Percentiles rank a stretch among this genome's conserved stretches.
Conservation (phyloP, 2,329 filamentous ascomycete species). For the Fusarium annulatum region DNA sequence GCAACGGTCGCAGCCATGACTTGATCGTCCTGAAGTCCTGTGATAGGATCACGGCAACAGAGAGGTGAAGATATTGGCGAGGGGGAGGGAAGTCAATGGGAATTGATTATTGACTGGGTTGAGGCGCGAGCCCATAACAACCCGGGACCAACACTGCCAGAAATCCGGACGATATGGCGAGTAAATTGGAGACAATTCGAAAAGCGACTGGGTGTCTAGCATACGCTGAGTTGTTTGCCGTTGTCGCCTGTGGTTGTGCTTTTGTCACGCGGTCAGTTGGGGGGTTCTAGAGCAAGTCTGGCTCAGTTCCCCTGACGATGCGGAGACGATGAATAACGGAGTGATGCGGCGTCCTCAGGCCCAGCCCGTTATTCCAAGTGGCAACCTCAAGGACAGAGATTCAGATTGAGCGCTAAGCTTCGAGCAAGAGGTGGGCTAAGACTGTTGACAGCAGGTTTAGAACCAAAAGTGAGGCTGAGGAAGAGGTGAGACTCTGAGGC, state of each 20-base stretch:
- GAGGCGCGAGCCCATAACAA: slow-evolving; percentile 32
- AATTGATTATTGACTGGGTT: slow-evolving; percentile 23
- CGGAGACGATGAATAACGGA: slow-evolving; percentile 20
- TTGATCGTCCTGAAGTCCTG: neutral
- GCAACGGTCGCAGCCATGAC: slow-evolving; percentile 49
- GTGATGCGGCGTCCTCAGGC: neutral
- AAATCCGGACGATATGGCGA: neutral
- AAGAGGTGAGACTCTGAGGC: neutral
- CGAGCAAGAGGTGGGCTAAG: neutral
- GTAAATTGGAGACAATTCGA: neutral
- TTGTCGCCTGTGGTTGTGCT: slow-evolving; percentile 10
- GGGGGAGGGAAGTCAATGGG: neutral
- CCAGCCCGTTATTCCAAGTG: neutral
- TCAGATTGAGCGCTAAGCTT: neutral
- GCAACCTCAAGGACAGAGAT: neutral
- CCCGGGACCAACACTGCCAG: slow-evolving; percentile 8
- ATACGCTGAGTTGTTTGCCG: slow-evolving; percentile 2
- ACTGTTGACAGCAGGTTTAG: neutral
- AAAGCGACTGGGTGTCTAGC: neutral
- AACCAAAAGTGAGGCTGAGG: neutral
- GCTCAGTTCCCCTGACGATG: slow-evolving; percentile 23
- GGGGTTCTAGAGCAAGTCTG: slow-evolving; percentile 27
- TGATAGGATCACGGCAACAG: neutral
- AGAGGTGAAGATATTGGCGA: neutral
- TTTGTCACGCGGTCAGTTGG: slow-evolving; percentile 34